Percentiles rank a stretch among this genome's conserved stretches.
phyloP scores from a whole-genome alignment of 176 grass and related monocot genomes.

The Carex pumila region DNA sequence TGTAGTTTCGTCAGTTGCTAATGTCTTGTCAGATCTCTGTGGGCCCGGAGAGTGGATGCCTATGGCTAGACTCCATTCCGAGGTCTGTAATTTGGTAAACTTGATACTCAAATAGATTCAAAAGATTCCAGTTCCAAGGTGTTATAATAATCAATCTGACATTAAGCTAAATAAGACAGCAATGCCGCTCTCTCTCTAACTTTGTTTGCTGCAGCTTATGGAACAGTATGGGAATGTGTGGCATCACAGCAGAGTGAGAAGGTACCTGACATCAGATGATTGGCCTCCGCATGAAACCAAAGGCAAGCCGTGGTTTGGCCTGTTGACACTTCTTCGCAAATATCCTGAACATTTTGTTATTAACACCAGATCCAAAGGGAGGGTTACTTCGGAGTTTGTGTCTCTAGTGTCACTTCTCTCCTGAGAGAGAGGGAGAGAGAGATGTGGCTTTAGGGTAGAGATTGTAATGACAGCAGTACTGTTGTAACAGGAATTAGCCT shows the following conservation, averaged over 20 bases:
- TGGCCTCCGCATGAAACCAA: conserved; percentile 63
- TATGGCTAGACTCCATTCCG: conserved; percentile 73
- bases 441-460: not conserved
- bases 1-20: conserved; percentile 78
- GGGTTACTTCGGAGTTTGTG: conserved; percentile 80
- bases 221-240: conserved; percentile 81
- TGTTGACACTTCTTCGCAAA: conserved; percentile 69
- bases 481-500: not conserved
- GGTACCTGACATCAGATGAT: conserved; percentile 67
- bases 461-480: not conserved
- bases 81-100: conserved; percentile 45
- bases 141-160: not conserved
- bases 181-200: not conserved
- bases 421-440: not conserved
- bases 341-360: conserved; percentile 94
- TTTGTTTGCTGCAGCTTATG: conserved; percentile 44
- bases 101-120: not conserved
- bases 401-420: conserved; percentile 82
- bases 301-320: conserved; percentile 68
- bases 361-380: conserved; percentile 86
- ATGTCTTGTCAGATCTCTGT: conserved; percentile 80
- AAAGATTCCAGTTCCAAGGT: not conserved
- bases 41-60: conserved; percentile 86
- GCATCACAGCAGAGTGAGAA: conserved; percentile 83
- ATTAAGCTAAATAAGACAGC: not conserved